Base-by-base conservation (phyloP, 805 yeast species). In the Maudiozyma bulderi region DNA sequence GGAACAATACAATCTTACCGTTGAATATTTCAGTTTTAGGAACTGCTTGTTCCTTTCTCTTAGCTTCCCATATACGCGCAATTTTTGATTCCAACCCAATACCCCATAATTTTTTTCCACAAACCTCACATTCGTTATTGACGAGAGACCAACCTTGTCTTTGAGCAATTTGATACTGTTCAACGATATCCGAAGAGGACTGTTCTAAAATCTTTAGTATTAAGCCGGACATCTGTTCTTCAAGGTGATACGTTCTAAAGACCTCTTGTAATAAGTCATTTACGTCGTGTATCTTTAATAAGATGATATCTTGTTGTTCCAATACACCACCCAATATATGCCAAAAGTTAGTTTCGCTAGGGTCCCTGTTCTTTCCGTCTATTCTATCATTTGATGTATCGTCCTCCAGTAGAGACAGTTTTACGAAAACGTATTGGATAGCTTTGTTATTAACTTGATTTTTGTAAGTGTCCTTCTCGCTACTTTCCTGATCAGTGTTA, bases 61-160 rank as follows among this genome's bases (percentile, higher is more conserved):
- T 58, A 30, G 71, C 70, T 57, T 79, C 84, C 90, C 90, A 84
- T 4, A 75, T 69, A 41, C 73, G 71, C 47, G 76, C 76, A 39
- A 75, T 71, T 8, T 67, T 71, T 2, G 77, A 68, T 28, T 73
- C 68, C 2, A 84, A 60, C 1, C 79, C 78, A 1, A 77, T 62
- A 0, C 96, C 96, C 81, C 89, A 82, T 34, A 89, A 67, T 20
- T 69, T 69, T 52, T 80, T 80, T 1, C 87, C 90, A 64, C 97
- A 90, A 0, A 83, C 77, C 35, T 84, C 84, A 63, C 97, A 90
- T 44, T 74, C 78, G 37, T 73, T 69, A 30, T 69, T 68, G 30
- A 66, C 68, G 2, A 75, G 71, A 0, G 81, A 70, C 88, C 95
- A 84, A 0, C 96, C 97, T 37, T 68, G 63, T 0, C 71, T 54